Evolutionary conservation across 768 basidiomycete genomes (phyloP), one percentile per base, ranked within the genome.

Genomic region (Infundibulicybe gibba): DNA sequence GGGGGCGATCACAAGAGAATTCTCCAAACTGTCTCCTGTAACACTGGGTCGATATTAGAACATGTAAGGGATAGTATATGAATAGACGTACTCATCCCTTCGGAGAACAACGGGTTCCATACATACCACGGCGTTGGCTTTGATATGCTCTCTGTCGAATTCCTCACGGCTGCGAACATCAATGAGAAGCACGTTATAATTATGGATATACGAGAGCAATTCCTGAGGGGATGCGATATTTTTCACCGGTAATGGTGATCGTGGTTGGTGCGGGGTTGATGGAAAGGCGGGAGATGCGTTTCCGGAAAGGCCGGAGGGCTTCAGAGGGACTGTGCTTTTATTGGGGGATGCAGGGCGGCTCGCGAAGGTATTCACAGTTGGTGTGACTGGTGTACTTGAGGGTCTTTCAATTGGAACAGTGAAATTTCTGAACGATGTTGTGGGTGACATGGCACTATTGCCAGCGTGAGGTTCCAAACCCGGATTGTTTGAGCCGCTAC

Each of bases 81-180:
- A 40, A 9, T 30, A 35, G 21, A 71, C 82, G 66, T 62, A 92
- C 90, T 76, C 80, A 50, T 80, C 67, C 40, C 90, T 77, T 47
- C 74, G 56, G 16, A 92, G 72, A 4, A 95, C 80, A 1, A 76
- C 76, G 5, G 94, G 92, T 64, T 97, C 94, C 16, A 97, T 73
- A 64, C 92, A 94, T 1, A 93, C 83, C 2, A 87, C 75, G 6
- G 85, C 78, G 50, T 80, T 71, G 3, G 70, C 75, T 45, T 73
- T 78, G 48, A 97, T 86, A 49, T 86, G 83, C 45, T 85, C 90
- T 14, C 58, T 66, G 51, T 91, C 81, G 56, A 88, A 94, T 41
- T 88, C 87, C 9, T 77, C 81, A 25, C 90, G 76, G 14, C 79
- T 74, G n/a, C 94, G 77, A 15, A 94, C 80, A 61, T 97, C 94